Base-by-base conservation (phyloP, 2,329 filamentous ascomycete species). In the Ceratocystis destructans region DNA sequence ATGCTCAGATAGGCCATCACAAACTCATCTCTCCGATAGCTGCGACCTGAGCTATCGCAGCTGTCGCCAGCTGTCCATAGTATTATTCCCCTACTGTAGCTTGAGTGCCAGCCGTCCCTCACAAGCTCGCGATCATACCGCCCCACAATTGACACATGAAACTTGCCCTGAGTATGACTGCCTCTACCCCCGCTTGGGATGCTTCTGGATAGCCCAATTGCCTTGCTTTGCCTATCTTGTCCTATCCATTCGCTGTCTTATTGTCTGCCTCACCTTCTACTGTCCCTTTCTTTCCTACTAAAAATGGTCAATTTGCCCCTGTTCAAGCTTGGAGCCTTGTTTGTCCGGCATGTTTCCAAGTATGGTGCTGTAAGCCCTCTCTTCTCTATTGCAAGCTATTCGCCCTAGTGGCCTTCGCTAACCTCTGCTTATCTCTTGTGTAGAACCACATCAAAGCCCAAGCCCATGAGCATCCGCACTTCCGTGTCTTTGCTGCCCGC, bases 391-490 rank as follows among this genome's bases (percentile, higher is more conserved):
- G 22, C 22, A 44, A 15, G 20, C 45, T 25, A 50, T 6, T 25
- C 46, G 61, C n/a, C 12, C 25, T 41, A 17, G 15, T 22, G n/a
- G 31, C 55, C 46, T 44, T 41, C 48, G 22, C 59, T 31, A 17
- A 28, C 50, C 25, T 64, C 15, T 41, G 6, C 25, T 37, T 53
- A 45, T 25, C 28, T 48, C 20, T 50, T 20, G 22, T 22, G n/a
- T 69, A 87, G 84, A 87, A 87, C 73, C 83, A 77, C 70, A 87
- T 87, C 72, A 87, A 87, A 72, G 75, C 77, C 41, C 84, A 85
- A 73, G 85, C 84, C 61, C 84, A 87, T 71, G 84, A 87, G 55
- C 84, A 87, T 70, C 79, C 80, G 1, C 76, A 79, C 57, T 87
- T 87, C 73, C 83, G 84, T 66, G 74, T 74, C 5, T 81, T 86